Conservation (phyloP, 352 stramenopile species). For the Pythium apleroticum region DNA sequence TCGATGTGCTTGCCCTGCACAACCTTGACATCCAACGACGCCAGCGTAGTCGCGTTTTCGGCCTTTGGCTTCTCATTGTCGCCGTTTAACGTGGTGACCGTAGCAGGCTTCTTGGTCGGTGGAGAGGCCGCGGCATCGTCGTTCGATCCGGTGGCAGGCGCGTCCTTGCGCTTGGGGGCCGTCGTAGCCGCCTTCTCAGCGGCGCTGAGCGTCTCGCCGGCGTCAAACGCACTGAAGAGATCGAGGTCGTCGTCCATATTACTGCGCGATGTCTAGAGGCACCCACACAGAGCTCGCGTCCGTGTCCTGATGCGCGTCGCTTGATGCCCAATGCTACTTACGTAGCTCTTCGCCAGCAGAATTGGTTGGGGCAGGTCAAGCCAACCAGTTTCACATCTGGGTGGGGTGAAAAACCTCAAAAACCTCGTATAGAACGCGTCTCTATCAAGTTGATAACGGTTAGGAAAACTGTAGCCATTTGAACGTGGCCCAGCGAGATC, state of each 20-base stretch:
- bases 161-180: conserved; percentile 48
- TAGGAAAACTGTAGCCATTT: conserved; percentile 26
- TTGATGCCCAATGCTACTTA: conserved; percentile 14
- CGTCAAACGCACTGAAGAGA: conserved; percentile 94
- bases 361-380: conserved; percentile 26
- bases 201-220: conserved; percentile 62
- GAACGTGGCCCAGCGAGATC: too few species aligned
- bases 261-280: neutral
- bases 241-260: conserved; percentile 87
- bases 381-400: conserved; percentile 5
- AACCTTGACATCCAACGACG: conserved; percentile 56
- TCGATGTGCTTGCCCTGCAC: conserved; percentile 78
- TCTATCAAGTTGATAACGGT: conserved; percentile 6
- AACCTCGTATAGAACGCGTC: conserved; percentile 25
- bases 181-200: conserved; percentile 42
- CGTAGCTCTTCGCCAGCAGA: conserved; percentile 19
- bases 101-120: conserved; percentile 55
- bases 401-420: conserved; percentile 25
- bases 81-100: neutral
- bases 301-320: conserved; percentile 9
- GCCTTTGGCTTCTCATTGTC: conserved; percentile 2
- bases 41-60: conserved; percentile 14
- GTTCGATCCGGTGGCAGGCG: conserved; percentile 18
- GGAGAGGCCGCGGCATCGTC: conserved; percentile 40
- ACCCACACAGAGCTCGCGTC: neutral